Evolutionary conservation across 148 eudicot genomes (phyloP).

Genomic region (Amaranthus hypochondriacus): DNA sequence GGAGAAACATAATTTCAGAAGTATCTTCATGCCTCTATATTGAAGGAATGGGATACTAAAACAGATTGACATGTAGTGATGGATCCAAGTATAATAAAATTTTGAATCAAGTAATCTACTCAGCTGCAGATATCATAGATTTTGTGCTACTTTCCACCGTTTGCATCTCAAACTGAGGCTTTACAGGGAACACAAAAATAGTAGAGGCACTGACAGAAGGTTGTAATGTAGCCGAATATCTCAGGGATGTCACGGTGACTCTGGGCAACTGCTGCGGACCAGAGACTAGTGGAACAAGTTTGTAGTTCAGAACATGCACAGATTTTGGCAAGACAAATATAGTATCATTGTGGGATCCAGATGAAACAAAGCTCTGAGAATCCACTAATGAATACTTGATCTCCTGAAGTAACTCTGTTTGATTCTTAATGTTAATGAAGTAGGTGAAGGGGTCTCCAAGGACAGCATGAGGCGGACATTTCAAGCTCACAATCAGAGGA

Average conservation of each 20-base stretch:
- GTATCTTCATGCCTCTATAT: constrained; percentile 6
- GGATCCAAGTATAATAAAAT: not conserved
- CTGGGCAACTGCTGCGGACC: constrained; percentile 81
- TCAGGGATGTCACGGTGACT: constrained; percentile 55
- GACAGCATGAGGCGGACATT: constrained; percentile 87
- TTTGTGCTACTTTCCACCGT: constrained; percentile 23
- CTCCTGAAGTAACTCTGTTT: constrained; percentile 78
- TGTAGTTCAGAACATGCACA: constrained; percentile 60
- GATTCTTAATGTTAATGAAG: constrained; percentile 62
- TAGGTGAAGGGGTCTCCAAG: constrained; percentile 79
- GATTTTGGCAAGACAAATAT: constrained; percentile 68
- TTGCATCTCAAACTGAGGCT: constrained; percentile 50
- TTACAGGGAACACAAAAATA: constrained; percentile 75
- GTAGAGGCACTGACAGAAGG: constrained; percentile 67
- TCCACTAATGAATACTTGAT: constrained; percentile 78
- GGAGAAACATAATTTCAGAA: constrained; percentile 4
- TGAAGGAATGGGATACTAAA: not conserved
- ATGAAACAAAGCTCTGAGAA: constrained; percentile 77
- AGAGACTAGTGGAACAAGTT: constrained; percentile 72
- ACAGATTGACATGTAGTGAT: not conserved
- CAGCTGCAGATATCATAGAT: constrained; percentile 33
- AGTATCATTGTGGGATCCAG: constrained; percentile 76
- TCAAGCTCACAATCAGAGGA: constrained; percentile 66
- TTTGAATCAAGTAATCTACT: constrained; percentile 23
- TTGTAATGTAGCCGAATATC: constrained; percentile 82